These are phyloP conservation scores for Rubroboletus satanas DNA, from an alignment of 768 basidiomycete species.

Conservation along the genomic window DNA sequence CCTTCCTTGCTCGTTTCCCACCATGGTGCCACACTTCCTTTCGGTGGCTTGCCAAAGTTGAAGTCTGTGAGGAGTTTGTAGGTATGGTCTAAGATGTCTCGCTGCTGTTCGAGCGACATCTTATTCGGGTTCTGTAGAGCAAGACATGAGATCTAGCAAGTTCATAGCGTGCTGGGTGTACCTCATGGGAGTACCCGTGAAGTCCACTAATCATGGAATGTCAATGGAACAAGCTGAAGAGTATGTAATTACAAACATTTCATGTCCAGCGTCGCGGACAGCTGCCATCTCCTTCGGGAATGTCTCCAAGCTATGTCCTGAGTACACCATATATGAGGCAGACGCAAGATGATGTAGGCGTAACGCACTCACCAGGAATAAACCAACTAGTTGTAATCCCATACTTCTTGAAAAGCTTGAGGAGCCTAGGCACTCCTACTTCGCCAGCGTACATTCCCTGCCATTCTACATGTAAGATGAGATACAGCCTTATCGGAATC, in stretches of 20 bases:
- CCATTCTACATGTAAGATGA: neutral
- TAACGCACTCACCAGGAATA: constrained; percentile 50
- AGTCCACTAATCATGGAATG: constrained; percentile 43
- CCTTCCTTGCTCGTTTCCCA: constrained; percentile 75
- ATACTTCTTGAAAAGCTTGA: constrained; percentile 71
- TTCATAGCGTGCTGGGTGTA: constrained; percentile 4
- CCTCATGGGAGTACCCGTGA: constrained; percentile 72
- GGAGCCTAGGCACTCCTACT: constrained; percentile 62
- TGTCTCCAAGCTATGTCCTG: constrained; percentile 70
- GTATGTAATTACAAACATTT: constrained; percentile 42
- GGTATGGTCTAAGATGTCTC: constrained; percentile 65
- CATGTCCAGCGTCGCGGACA: constrained; percentile 70
- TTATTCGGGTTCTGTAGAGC: constrained; percentile 50
- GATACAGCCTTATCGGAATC: neutral
- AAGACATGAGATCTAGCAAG: neutral
- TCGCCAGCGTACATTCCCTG: constrained; percentile 73
- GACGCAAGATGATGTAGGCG: neutral
- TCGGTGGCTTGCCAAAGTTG: constrained; percentile 55
- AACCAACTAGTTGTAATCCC: constrained; percentile 71
- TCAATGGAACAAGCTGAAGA: neutral
- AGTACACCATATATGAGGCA: neutral
- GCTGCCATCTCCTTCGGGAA: constrained; percentile 68
- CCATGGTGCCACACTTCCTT: constrained; percentile 72
- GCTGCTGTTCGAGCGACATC: constrained; percentile 63
- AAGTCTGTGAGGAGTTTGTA: constrained; percentile 62